phyloP scores from a whole-genome alignment of 116 monocot species.

The Cymodocea nodosa region DNA sequence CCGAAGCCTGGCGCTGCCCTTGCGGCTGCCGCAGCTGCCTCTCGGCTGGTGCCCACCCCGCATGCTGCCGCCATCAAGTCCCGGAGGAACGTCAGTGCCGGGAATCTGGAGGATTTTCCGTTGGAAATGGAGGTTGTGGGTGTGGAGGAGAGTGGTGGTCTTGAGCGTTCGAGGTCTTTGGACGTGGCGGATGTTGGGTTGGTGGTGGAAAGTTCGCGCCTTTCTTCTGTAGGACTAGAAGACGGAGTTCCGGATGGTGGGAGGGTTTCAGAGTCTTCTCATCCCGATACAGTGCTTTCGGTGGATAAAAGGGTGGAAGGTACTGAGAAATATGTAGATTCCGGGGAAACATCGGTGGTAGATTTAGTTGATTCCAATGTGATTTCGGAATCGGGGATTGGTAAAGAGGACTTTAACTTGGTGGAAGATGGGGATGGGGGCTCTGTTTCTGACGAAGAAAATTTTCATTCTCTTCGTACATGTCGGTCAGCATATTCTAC shows the following conservation, averaged over 20 bases:
- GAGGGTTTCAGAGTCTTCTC: background rate
- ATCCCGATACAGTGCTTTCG: background rate
- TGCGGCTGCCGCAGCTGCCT: conserved; percentile 83
- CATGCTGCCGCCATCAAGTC: conserved; percentile 75
- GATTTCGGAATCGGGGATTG: background rate
- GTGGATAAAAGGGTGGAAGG: background rate
- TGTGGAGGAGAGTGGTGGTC: conserved; percentile 4
- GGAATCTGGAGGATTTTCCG: conserved; percentile 1
- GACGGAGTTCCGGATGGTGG: background rate
- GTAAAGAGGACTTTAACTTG: background rate
- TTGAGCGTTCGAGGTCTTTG: background rate
- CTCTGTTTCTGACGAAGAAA: background rate
- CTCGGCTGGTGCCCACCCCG: conserved; percentile 53
- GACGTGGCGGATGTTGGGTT: background rate
- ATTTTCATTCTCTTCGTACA: background rate
- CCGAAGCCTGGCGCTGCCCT: conserved; percentile 88
- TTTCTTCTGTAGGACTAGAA: background rate
- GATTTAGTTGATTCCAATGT: too few species aligned
- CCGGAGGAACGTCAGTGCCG: conserved; percentile 21
- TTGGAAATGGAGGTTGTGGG: conserved; percentile 4
- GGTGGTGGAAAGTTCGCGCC: background rate
- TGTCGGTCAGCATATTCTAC: too few species aligned
- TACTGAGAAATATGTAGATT: background rate
- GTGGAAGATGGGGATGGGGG: background rate
- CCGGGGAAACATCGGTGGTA: background rate